A percentile compares a stretch with the other conserved stretches of the same genome.
These are phyloP conservation scores for Phylloporus arenicola DNA, from an alignment of 768 basidiomycete genomes.

Conservation along the genomic window DNA sequence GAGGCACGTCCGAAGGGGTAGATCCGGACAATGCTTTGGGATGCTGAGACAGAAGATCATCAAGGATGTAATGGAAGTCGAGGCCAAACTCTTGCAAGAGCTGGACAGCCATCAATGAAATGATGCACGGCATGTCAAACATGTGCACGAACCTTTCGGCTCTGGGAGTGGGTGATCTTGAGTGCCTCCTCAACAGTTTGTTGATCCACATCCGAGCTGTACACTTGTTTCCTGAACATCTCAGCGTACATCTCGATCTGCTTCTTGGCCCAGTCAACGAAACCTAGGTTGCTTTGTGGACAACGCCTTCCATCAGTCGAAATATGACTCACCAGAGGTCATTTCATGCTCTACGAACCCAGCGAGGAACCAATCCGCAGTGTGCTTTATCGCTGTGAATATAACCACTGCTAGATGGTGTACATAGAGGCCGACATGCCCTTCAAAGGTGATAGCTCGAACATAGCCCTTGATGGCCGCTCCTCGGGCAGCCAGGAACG, in stretches of 20 bases:
- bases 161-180: constrained; percentile 72
- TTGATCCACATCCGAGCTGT: constrained; percentile 70
- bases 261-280: constrained; percentile 89
- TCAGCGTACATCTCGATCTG: constrained; percentile 80
- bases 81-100: constrained; percentile 90
- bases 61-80: constrained; percentile 91
- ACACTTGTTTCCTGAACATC: constrained; percentile 88
- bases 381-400: constrained; percentile 94
- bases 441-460: constrained; percentile 87
- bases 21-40: constrained; percentile 35
- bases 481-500: constrained; percentile 76
- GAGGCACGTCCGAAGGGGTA: constrained; percentile 21
- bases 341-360: constrained; percentile 95
- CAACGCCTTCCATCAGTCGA: not conserved
- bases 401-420: constrained; percentile 83
- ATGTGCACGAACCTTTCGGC: constrained; percentile 59
- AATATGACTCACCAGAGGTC: constrained; percentile 66
- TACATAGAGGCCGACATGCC: constrained; percentile 79
- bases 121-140: not conserved
- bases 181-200: constrained; percentile 73
- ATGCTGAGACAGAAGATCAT: constrained; percentile 54
- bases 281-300: constrained; percentile 45
- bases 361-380: constrained; percentile 95
- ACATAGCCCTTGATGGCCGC: constrained; percentile 70
- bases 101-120: constrained; percentile 32